phyloP scores from a whole-genome alignment of 129 eudicot genomes.

The Erigeron canadensis region DNA sequence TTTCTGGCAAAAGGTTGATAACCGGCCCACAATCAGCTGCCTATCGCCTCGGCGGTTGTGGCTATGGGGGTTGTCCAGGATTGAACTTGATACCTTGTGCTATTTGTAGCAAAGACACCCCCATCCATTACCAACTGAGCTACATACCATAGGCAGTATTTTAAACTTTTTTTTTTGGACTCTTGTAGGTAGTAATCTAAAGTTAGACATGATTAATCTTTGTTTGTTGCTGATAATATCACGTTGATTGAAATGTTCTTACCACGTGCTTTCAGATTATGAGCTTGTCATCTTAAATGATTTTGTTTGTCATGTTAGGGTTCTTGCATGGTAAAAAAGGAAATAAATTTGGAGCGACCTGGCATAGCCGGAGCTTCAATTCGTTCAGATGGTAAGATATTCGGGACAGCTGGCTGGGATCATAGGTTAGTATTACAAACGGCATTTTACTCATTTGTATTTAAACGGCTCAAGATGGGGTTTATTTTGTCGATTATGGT shows the following conservation, averaged over 20 bases:
- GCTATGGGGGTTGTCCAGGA: too few species aligned
- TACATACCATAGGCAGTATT: too few species aligned
- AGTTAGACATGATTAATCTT: neutral
- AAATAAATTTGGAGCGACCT: slow-evolving; percentile 75
- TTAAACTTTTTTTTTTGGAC: neutral
- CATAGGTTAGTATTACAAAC: slow-evolving; percentile 46
- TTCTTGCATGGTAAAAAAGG: slow-evolving; percentile 75
- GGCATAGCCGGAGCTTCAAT: slow-evolving; percentile 73
- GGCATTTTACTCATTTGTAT: neutral
- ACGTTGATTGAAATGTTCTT: neutral
- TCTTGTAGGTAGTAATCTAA: neutral
- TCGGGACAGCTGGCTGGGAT: slow-evolving; percentile 94
- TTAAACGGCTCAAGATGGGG: neutral
- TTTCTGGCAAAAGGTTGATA: too few species aligned
- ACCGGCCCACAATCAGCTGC: too few species aligned
- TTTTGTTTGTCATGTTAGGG: slow-evolving; percentile 41
- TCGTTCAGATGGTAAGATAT: slow-evolving; percentile 71
- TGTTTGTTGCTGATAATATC: neutral
- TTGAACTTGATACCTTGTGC: too few species aligned
- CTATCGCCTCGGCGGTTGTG: too few species aligned
- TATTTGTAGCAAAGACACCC: too few species aligned
- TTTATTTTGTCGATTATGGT: neutral
- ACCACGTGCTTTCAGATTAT: neutral
- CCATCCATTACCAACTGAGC: too few species aligned
- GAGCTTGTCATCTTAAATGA: slow-evolving; percentile 4